Evolutionary conservation across 768 basidiomycete genomes (phyloP).

Genomic region (Kwoniella europaea): DNA sequence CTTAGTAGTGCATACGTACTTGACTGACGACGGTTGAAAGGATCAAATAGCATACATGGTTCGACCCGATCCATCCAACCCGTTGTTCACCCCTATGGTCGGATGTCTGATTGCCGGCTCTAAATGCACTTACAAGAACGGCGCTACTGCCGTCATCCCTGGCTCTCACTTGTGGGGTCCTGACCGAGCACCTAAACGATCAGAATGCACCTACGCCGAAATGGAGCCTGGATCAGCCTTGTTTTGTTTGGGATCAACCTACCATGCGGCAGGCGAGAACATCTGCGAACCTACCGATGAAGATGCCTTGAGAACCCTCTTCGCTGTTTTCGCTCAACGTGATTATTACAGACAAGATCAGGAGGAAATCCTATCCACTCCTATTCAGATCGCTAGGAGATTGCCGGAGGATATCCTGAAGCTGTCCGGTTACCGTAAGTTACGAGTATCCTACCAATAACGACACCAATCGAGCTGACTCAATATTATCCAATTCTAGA

Average conservation of each 20-base stretch:
- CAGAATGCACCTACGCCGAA: conserved; percentile 27
- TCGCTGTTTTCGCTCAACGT: conserved; percentile 29
- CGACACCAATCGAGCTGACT: background rate
- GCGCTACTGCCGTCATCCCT: conserved; percentile 26
- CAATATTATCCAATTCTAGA: conserved; percentile 1
- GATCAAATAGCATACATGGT: conserved; percentile 27
- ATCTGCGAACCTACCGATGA: conserved; percentile 21
- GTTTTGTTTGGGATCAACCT: conserved; percentile 25
- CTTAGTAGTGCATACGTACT: no score
- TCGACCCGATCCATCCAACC: conserved; percentile 22
- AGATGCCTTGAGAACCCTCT: conserved; percentile 25
- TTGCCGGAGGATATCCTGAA: conserved; percentile 28
- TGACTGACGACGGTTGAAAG: background rate
- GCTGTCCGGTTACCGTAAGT: conserved; percentile 27
- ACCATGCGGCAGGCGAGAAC: conserved; percentile 29
- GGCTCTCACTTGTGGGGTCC: conserved; percentile 26
- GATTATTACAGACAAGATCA: conserved; percentile 26
- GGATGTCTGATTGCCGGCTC: conserved; percentile 29
- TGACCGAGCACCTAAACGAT: conserved; percentile 20
- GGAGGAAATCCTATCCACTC: conserved; percentile 24
- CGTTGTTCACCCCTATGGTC: conserved; percentile 25
- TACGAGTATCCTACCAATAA: background rate
- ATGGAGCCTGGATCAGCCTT: conserved; percentile 33
- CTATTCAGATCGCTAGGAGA: conserved; percentile 15
- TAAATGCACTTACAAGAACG: conserved; percentile 28